phyloP scores from a whole-genome alignment of 306 rosid genomes.

The Canavalia ensiformis region DNA sequence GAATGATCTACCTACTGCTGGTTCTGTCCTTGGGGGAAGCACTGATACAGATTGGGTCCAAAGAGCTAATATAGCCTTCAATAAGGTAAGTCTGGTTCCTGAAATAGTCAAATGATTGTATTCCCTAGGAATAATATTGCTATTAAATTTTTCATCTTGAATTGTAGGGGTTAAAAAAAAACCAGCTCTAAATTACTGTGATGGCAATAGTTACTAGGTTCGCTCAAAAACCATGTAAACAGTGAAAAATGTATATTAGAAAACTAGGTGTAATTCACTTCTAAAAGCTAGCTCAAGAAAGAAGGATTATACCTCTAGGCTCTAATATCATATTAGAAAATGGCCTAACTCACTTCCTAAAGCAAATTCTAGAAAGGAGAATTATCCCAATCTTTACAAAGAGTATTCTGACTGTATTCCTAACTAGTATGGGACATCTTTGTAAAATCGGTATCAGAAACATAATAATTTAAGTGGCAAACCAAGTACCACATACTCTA shows the following conservation, averaged over 20 bases:
- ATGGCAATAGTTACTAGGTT: background rate
- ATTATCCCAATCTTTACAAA: too few species aligned
- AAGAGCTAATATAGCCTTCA: slow-evolving; percentile 79
- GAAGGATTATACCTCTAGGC: too few species aligned
- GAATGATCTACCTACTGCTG: slow-evolving; percentile 73
- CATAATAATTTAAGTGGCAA: background rate
- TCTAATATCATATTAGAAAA: too few species aligned
- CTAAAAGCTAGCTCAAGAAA: too few species aligned
- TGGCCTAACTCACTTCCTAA: too few species aligned
- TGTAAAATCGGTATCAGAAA: background rate
- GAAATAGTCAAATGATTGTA: slow-evolving; percentile 1
- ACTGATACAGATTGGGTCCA: slow-evolving; percentile 76
- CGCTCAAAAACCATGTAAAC: background rate
- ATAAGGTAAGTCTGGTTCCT: slow-evolving; percentile 61
- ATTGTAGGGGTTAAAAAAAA: background rate
- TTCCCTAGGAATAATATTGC: slow-evolving; percentile 11
- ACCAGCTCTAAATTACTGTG: background rate
- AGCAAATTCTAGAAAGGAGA: too few species aligned
- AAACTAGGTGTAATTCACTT: too few species aligned
- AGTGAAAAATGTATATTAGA: background rate
- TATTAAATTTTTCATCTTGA: slow-evolving; percentile 12
- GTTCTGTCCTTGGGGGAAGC: slow-evolving; percentile 79
- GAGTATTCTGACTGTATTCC: too few species aligned
- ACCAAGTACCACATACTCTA: background rate
- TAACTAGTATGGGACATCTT: too few species aligned